These are phyloP conservation scores for Solanum sitiens DNA, from an alignment of 257 asterid species.

Conservation along the genomic window DNA sequence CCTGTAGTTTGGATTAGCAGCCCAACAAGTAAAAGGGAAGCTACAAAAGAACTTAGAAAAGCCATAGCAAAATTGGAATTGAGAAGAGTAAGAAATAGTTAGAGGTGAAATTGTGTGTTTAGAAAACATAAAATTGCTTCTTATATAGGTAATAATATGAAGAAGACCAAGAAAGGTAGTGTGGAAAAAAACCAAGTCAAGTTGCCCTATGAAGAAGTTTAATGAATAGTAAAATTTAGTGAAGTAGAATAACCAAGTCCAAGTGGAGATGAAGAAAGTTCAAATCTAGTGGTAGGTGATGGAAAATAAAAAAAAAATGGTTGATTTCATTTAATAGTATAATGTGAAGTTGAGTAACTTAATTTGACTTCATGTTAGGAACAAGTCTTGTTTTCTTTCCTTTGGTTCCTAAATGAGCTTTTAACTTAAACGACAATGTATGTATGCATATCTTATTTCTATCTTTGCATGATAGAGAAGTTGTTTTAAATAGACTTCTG, in stretches of 20 bases:
- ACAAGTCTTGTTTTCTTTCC: background rate
- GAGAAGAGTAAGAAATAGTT: background rate
- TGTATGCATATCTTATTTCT: background rate
- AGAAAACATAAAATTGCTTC: background rate
- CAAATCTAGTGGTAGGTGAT: background rate
- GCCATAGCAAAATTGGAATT: background rate
- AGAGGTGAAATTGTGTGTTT: background rate
- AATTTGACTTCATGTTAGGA: background rate
- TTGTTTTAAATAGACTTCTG: background rate
- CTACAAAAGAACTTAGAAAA: background rate
- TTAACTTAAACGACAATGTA: background rate
- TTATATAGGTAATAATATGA: background rate
- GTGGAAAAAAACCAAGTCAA: background rate
- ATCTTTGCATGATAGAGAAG: rapidly evolving
- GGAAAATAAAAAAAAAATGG: background rate
- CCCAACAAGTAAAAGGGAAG: background rate
- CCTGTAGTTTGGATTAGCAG: background rate
- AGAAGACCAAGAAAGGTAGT: background rate
- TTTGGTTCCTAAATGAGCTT: background rate
- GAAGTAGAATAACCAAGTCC: background rate
- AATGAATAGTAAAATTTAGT: background rate
- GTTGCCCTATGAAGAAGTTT: background rate
- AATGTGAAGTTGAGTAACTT: background rate
- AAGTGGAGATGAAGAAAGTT: background rate
- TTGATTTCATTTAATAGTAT: background rate